phyloP scores from a whole-genome alignment of 2,329 filamentous ascomycete genomes.

The Pezicula radicicola region DNA sequence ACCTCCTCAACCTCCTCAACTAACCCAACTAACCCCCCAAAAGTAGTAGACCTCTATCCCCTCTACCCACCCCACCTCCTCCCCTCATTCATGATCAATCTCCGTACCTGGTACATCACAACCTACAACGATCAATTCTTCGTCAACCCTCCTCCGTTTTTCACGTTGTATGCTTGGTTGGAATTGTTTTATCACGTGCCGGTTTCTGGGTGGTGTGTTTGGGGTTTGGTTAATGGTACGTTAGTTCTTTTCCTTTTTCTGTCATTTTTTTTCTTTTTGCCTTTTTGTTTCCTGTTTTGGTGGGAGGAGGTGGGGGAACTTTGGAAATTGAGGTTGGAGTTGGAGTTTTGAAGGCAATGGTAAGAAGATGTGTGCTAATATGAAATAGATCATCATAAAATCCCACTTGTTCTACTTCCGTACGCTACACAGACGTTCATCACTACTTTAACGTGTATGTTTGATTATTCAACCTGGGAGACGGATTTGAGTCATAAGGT shows the following conservation, averaged over 20 bases:
- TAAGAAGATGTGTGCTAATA: neutral
- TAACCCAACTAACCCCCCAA: conserved; percentile 6
- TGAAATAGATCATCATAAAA: conserved; percentile 47
- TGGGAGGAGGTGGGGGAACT: neutral
- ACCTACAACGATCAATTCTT: conserved; percentile 66
- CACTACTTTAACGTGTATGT: conserved; percentile 61
- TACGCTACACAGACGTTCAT: conserved; percentile 57
- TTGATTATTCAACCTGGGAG: conserved; percentile 57
- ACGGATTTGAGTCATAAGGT: conserved; percentile 42
- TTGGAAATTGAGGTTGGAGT: neutral
- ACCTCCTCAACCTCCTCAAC: neutral
- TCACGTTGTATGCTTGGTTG: conserved; percentile 52
- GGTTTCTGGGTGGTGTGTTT: conserved; percentile 55
- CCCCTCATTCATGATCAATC: conserved; percentile 41
- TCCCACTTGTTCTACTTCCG: conserved; percentile 57
- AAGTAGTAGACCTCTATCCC: conserved; percentile 59
- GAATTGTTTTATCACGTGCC: conserved; percentile 61
- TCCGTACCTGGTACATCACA: conserved; percentile 55
- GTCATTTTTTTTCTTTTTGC: neutral
- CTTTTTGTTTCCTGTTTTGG: neutral
- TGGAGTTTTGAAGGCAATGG: neutral
- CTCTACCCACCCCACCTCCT: conserved; percentile 51
- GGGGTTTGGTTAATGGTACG: conserved; percentile 49
- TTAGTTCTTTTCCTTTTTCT: conserved; percentile 5
- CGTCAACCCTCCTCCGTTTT: conserved; percentile 55